Conservation (phyloP, 164 flowering plant genomes). For the Dillenia turbinata region DNA sequence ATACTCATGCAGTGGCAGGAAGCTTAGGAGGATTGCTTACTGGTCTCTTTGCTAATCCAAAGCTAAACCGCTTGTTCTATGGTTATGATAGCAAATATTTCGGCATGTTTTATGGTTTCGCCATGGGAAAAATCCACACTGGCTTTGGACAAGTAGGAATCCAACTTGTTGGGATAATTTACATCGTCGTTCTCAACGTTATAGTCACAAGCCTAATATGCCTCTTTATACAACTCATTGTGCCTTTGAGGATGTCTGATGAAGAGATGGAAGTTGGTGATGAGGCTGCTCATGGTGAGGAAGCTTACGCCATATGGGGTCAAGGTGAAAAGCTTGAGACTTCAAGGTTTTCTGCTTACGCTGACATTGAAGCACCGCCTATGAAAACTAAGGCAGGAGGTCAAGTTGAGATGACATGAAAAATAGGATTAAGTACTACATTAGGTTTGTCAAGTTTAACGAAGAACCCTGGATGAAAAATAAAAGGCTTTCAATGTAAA, state of each 20-base stretch:
- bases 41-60: constrained; percentile 36
- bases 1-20: constrained; percentile 45
- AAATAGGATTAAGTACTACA: too few relatives aligned
- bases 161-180: constrained; percentile 31
- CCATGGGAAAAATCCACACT: constrained; percentile 1
- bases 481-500: too few relatives aligned
- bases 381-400: constrained; percentile 4
- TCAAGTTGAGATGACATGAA: constrained; percentile 11
- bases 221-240: constrained; percentile 21
- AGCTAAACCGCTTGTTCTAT: constrained; percentile 28
- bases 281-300: constrained; percentile 37
- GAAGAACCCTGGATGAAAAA: too few relatives aligned
- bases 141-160: constrained; percentile 34
- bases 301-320: constrained; percentile 37
- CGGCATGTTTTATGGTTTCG: constrained; percentile 34
- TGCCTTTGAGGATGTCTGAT: constrained; percentile 33
- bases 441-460: too few relatives aligned
- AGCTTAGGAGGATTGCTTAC: constrained; percentile 35
- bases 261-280: constrained; percentile 38
- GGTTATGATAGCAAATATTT: constrained; percentile 6
- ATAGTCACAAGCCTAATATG: constrained; percentile 27
- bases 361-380: constrained; percentile 11
- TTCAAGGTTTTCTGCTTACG: constrained; percentile 8
- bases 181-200: constrained; percentile 20
- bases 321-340: constrained; percentile 21